phyloP scores from a whole-genome alignment of 805 yeast species.

The Candida lessepsii region DNA sequence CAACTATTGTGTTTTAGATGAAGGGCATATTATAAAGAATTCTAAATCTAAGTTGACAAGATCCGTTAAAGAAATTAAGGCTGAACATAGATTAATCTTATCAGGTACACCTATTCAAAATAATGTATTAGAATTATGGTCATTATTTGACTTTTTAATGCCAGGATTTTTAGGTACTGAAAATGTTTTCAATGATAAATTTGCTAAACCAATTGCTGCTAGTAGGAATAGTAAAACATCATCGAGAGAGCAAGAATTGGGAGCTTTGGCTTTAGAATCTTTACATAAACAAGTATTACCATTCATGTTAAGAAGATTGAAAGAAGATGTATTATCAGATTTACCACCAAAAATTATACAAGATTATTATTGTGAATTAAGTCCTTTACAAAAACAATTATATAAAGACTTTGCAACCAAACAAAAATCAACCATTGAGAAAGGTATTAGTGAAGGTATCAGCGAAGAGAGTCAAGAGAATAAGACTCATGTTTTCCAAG shows the following conservation, averaged over 20 bases:
- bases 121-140: conserved; percentile 95
- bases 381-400: conserved; percentile 82
- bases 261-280: conserved; percentile 93
- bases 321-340: conserved; percentile 93
- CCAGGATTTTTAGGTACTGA: conserved; percentile 98
- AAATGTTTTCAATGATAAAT: conserved; percentile 87
- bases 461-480: conserved; percentile 37
- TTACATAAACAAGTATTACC: conserved; percentile 96
- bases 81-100: conserved; percentile 85
- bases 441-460: conserved; percentile 49
- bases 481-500: conserved; percentile 95
- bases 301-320: conserved; percentile 90
- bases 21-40: conserved; percentile 96
- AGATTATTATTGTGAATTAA: conserved; percentile 94
- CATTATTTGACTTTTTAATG: conserved; percentile 95
- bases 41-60: conserved; percentile 83
- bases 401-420: conserved; percentile 87
- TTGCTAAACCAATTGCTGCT: conserved; percentile 97
- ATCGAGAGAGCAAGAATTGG: conserved; percentile 93
- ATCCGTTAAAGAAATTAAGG: conserved; percentile 76
- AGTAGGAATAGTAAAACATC: conserved; percentile 85
- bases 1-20: conserved; percentile 95
- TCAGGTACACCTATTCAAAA: conserved; percentile 99
- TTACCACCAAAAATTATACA: conserved; percentile 98
- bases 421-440: conserved; percentile 70